Evolutionary conservation across 306 rosid genomes (phyloP), one percentile per base, ranked within the genome.

Genomic region (Cicer pinnatifidum): DNA sequence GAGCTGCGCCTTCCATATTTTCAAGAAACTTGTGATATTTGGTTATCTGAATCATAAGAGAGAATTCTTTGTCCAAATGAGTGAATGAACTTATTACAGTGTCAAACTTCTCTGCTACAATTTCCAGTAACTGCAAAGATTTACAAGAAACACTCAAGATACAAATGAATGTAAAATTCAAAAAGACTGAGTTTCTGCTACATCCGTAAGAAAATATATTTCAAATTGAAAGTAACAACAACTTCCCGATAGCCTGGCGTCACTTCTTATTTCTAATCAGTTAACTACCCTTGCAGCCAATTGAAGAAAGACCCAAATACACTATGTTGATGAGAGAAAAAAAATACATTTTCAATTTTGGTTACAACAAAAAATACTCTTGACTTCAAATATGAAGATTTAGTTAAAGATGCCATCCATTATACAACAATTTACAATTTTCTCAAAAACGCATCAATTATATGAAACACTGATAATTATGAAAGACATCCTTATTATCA

Each of bases 61-160:
- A 87, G 83, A 95, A 95, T 84, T 91, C 99, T 16, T 63, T 84
- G 90, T 95, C 96, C 87, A 95, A 81, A 82, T 95, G 99, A 68
- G 96, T 90, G 86, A 87, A 91, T 6, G 97, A 90, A 82, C 86
- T 81, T 59, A 91, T 81, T 78, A 89, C 85, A 8, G 86, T 39
- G 71, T 87, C 97, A 86, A 95, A 87, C 82, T 91, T 91, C 86
- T 91, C 99, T 64, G 90, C 87, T 54, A 88, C 79, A 69, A 75
- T 73, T 77, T 91, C 96, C 84, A 90, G 82, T 72, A 95, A 90
- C 99, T 95, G 97, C 88, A 87, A 85, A 72, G 56, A 71, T 79
- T 68, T 40, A 47, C 63, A 52, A 65, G 77, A 74, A 77, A 69
- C 57, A 48, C 17, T 65, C 17, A 68, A 41, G 20, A 50, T 10